Percentiles rank a stretch among this genome's conserved stretches.
Conservation (phyloP, 495 filamentous ascomycete species). For the Stereocaulon alpinum region DNA sequence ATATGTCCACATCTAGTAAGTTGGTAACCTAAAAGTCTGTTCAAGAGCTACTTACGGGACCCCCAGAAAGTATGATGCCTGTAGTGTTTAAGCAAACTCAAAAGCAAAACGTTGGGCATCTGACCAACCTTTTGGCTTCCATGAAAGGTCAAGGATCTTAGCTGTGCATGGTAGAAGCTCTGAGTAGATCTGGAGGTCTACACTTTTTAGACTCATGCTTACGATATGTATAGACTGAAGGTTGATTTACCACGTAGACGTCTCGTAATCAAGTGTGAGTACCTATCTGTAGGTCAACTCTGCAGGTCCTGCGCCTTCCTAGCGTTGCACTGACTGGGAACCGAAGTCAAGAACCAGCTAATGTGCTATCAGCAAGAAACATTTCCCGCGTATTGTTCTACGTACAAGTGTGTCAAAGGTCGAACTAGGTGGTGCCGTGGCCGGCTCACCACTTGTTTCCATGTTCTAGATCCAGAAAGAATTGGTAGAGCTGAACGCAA, state of each 20-base stretch:
- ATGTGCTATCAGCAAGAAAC: background rate
- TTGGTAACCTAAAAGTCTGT: too few relatives aligned
- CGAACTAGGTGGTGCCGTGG: background rate
- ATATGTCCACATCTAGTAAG: too few relatives aligned
- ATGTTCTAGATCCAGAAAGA: background rate
- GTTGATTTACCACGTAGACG: slow-evolving; percentile 41
- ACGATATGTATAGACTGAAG: background rate
- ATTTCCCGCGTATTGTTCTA: background rate
- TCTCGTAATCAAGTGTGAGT: slow-evolving; percentile 65
- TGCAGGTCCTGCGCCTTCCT: slow-evolving; percentile 29
- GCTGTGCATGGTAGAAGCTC: slow-evolving; percentile 92
- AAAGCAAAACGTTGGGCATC: slow-evolving; percentile 27
- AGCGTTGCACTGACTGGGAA: slow-evolving; percentile 24
- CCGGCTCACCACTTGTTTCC: background rate
- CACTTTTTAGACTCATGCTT: background rate
- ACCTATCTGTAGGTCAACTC: slow-evolving; percentile 24
- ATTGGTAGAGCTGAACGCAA: background rate
- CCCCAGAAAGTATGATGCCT: slow-evolving; percentile 68
- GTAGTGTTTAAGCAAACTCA: slow-evolving; percentile 43
- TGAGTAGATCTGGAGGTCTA: slow-evolving; percentile 69
- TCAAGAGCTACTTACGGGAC: slow-evolving; percentile 31
- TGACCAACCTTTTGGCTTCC: slow-evolving; percentile 73
- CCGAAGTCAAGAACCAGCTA: slow-evolving; percentile 54
- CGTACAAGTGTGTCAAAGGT: slow-evolving; percentile 5
- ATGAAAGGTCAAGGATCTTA: slow-evolving; percentile 67